Percentiles rank a stretch among this genome's conserved stretches.
phyloP scores from a whole-genome alignment of 228 moss, liverwort and hornwort species.

The Sphagnum magellanicum region DNA sequence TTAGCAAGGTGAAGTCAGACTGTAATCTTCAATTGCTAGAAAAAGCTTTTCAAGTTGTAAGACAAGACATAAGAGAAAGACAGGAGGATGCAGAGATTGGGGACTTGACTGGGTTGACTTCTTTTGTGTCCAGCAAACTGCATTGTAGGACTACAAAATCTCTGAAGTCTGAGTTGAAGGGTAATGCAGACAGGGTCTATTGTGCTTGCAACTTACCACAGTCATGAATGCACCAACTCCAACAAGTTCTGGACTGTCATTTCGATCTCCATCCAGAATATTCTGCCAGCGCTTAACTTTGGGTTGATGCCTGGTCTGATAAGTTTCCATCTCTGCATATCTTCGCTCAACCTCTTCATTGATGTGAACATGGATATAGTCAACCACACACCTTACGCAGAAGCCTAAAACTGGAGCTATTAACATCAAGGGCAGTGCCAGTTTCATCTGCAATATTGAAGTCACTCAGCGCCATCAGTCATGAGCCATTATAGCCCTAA shows the following conservation, averaged over 20 bases:
- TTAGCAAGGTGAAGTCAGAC: no score
- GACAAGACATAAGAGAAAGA: no score
- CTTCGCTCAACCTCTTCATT: constrained; percentile 43
- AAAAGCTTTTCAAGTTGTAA: no score
- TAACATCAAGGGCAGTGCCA: constrained; percentile 54
- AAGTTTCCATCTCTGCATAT: constrained; percentile 54
- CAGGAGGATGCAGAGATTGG: no score
- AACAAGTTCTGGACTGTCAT: constrained; percentile 14
- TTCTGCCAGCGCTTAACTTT: constrained; percentile 68
- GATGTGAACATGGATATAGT: constrained; percentile 43
- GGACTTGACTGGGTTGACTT: no score
- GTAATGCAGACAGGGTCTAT: no score
- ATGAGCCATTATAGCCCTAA: background rate
- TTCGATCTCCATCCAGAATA: constrained; percentile 68
- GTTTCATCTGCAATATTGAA: constrained; percentile 33
- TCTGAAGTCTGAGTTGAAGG: no score
- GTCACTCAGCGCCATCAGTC: constrained; percentile 1
- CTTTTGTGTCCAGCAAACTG: no score
- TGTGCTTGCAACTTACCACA: constrained; percentile 22
- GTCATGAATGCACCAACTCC: constrained; percentile 32
- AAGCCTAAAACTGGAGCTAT: constrained; percentile 74
- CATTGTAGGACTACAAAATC: no score
- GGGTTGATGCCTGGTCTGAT: constrained; percentile 39
- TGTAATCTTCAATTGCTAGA: no score
- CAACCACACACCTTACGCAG: constrained; percentile 67